Base-by-base conservation (phyloP, 2,329 filamentous ascomycete species). In the Alternaria consortialis region DNA sequence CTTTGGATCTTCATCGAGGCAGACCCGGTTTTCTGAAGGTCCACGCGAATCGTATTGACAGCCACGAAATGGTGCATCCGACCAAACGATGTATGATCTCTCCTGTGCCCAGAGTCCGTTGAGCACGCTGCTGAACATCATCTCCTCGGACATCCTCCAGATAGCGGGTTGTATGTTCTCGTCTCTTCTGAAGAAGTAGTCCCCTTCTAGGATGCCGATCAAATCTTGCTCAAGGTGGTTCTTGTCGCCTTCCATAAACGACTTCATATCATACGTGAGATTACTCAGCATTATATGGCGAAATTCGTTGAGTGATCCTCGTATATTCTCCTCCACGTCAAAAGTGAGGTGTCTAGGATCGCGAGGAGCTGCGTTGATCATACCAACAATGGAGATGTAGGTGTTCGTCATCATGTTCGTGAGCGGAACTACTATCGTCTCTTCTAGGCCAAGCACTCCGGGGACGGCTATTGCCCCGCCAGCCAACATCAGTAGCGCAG, bases 51-150 rank as follows among this genome's bases (percentile, higher is more conserved):
- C 52, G 5, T 17, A n/a, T 31, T 46, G 13, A 20, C 52, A 55
- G 4, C 9, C 8, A 17, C 40, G 20, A 29, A 8, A 15, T 2
- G 20, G 15, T 17, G 11, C 39, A 52, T 58, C 31, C 3, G 50
- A 43, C 5, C 53, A 44, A 15, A 62, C 23, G 23, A 58, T 51
- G 25, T 52, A 55, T 40, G 34, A 37, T 7, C 34, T 11, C 23
- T 58, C 48, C 40, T 48, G 34, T 37, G 23, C 12, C 46, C 48
- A 58, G 9, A 34, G n/a, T 27, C 9, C 55, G 20, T 53, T 58
- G 27, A 53, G 5, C 2, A 44, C 40, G 4, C 13, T 27, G 11
- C 9, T 6, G 11, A 27, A 36, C 4, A 56, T 15, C 7, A 13
- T 23, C 6, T 23, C 6, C 5, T 40, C n/a, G 25, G 27, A 6